These are phyloP conservation scores for Kuraishia cidri DNA, from an alignment of 805 yeast genomes.

Conservation along the genomic window DNA sequence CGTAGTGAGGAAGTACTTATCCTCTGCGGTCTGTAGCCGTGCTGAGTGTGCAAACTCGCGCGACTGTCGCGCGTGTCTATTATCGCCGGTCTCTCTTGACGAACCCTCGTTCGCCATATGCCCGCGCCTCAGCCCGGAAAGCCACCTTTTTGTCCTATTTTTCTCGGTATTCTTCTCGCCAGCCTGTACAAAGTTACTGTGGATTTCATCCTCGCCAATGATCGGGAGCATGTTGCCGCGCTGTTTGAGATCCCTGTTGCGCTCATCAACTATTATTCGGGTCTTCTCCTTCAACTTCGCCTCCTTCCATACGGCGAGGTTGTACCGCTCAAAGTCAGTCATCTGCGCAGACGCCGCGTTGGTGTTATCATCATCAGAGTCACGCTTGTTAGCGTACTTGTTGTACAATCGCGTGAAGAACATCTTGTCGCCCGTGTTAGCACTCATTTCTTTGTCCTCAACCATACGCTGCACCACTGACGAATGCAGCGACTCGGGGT, in stretches of 20 bases:
- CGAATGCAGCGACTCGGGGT: slow-evolving; percentile 1
- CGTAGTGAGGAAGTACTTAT: background rate
- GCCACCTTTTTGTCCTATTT: slow-evolving; percentile 1
- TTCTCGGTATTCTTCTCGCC: background rate
- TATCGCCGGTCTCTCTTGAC: no score
- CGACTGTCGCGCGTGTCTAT: no score
- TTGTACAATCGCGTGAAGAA: slow-evolving; percentile 15
- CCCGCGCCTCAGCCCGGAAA: background rate
- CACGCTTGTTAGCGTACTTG: slow-evolving; percentile 4
- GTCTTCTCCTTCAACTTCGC: slow-evolving; percentile 9
- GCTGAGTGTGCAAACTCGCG: no score
- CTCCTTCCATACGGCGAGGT: slow-evolving; percentile 13
- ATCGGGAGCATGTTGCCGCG: background rate
- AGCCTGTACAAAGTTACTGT: background rate
- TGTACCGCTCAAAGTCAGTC: slow-evolving; percentile 20
- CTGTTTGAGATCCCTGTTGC: slow-evolving; percentile 7
- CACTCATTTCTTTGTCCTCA: background rate
- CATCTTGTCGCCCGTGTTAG: slow-evolving; percentile 7
- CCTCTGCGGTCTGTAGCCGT: background rate
- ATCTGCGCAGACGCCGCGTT: background rate
- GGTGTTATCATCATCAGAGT: background rate
- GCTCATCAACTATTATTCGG: slow-evolving; percentile 3
- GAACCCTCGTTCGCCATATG: no score
- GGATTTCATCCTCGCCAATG: background rate
- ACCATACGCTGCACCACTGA: slow-evolving; percentile 3